Base-by-base conservation (phyloP, 371 early-diverging fungal species). In the Smittium mucronatum region DNA sequence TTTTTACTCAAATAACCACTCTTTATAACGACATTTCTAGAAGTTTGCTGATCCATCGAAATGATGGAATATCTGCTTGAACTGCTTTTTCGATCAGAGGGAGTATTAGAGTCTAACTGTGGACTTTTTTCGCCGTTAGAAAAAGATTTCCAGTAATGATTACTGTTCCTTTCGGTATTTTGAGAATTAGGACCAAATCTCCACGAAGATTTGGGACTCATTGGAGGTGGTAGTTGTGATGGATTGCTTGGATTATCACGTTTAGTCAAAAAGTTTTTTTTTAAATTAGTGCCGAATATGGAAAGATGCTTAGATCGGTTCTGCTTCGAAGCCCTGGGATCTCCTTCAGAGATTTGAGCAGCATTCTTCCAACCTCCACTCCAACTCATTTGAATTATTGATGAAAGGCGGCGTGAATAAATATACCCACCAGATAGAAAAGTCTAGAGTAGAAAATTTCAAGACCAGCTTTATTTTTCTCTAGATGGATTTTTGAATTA, bases 1-100 rank as follows among this genome's bases (percentile, higher is more conserved):
- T 79, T 79, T 58, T 80, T 79, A 76, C 79, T 79, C 59, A 79
- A 68, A 36, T 79, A 79, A 2, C 79, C 79, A 68, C 78, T 76
- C 63, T 77, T 77, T n/a, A 70, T 63, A 16, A 70, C 26, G 31
- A 61, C 63, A n/a, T n/a, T 61, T 33, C 63, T 33, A 11, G 33
- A 61, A 11, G 33, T 11, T 32, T 36, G 32, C 2, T 34, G 2
- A 2, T 65, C n/a, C 21, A 32, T 65, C 5, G n/a, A 47, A 47
- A 47, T 47, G 11, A 21, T 11, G 47, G 47, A 5, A 47, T 21
- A 21, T 21, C 21, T 47, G 21, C 21, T 21, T 11, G 47, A 47
- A 21, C 11, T 5, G 47, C 5, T 47, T 47, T 5, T 11, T 47
- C 5, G 21, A 47, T 47, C 47, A 21, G 5, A 11, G 21, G 47